Percentiles rank a stretch among this genome's conserved stretches.
phyloP scores from a whole-genome alignment of 1,284 basidiomycete species.

The Cryptococcus sp. region DNA sequence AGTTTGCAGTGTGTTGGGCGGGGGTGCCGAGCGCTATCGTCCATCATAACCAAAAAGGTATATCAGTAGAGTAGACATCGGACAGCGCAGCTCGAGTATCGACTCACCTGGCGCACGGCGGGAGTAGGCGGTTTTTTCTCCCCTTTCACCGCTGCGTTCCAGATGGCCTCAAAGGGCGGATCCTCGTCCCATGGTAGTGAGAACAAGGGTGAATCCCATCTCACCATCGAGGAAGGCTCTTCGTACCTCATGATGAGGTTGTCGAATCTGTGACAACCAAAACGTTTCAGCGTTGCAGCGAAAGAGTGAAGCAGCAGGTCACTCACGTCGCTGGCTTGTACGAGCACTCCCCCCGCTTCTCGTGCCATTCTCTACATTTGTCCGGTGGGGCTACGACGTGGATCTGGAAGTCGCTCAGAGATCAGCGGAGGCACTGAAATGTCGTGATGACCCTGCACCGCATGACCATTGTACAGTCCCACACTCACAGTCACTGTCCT shows the following conservation, averaged over 20 bases:
- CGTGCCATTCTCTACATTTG: constrained; percentile 76
- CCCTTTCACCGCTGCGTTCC: constrained; percentile 76
- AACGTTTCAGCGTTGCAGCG: neutral
- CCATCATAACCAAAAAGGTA: too few relatives aligned
- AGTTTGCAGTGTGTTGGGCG: constrained; percentile 74
- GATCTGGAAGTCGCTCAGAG: constrained; percentile 35
- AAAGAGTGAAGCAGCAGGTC: neutral
- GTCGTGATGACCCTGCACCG: neutral
- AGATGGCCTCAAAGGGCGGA: constrained; percentile 72
- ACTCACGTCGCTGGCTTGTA: constrained; percentile 77
- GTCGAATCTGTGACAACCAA: constrained; percentile 64
- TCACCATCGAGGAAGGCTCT: constrained; percentile 93
- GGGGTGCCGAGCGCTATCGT: constrained; percentile 68
- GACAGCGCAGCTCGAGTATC: neutral
- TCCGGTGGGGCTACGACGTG: constrained; percentile 75
- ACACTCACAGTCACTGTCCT: constrained; percentile 80
- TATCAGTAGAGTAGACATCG: too few relatives aligned
- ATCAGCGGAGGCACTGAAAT: neutral
- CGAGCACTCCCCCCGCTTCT: constrained; percentile 42
- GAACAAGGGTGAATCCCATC: constrained; percentile 95
- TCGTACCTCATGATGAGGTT: constrained; percentile 88
- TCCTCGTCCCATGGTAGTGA: constrained; percentile 71
- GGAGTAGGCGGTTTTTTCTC: constrained; percentile 82
- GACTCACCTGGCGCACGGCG: constrained; percentile 73
- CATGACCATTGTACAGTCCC: neutral